phyloP scores from a whole-genome alignment of 257 asterid genomes.

The Penstemon eatonii region DNA sequence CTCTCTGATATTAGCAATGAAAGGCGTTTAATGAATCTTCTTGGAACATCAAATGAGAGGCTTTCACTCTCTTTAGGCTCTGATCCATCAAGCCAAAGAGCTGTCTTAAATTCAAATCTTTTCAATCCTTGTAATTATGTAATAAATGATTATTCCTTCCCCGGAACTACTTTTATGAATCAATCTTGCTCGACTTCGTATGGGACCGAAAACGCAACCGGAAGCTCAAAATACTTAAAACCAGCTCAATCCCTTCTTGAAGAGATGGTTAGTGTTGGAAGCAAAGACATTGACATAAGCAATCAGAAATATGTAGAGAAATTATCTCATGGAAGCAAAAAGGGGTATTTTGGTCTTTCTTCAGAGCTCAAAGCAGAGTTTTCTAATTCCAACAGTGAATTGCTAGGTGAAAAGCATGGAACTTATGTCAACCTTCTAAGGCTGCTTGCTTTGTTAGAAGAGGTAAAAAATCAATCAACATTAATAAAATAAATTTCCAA shows the following conservation, averaged over 20 bases:
- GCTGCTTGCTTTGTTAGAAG: conserved; percentile 69
- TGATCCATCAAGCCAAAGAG: conserved; percentile 33
- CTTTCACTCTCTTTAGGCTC: conserved; percentile 78
- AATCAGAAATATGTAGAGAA: conserved; percentile 46
- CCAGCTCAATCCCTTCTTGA: conserved; percentile 71
- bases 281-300: conserved; percentile 41
- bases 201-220: conserved; percentile 41
- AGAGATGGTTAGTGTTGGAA: conserved; percentile 66
- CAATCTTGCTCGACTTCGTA: conserved; percentile 38
- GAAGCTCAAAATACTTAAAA: conserved; percentile 63
- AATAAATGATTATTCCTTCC: conserved; percentile 24
- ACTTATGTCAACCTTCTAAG: conserved; percentile 50
- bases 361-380: conserved; percentile 58
- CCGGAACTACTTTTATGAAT: conserved; percentile 29
- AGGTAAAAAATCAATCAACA: conserved; percentile 37
- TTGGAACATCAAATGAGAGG: conserved; percentile 56
- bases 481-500: background rate
- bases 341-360: conserved; percentile 45
- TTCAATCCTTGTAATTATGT: conserved; percentile 33
- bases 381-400: conserved; percentile 41
- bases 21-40: conserved; percentile 64
- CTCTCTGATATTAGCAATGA: conserved; percentile 38
- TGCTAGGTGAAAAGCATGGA: conserved; percentile 45
- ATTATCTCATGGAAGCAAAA: conserved; percentile 43
- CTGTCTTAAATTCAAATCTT: conserved; percentile 28